A percentile compares a stretch with the other conserved stretches of the same genome.
Evolutionary conservation across 768 basidiomycete species (phyloP).

Genomic region (Hygrocybe punicea): DNA sequence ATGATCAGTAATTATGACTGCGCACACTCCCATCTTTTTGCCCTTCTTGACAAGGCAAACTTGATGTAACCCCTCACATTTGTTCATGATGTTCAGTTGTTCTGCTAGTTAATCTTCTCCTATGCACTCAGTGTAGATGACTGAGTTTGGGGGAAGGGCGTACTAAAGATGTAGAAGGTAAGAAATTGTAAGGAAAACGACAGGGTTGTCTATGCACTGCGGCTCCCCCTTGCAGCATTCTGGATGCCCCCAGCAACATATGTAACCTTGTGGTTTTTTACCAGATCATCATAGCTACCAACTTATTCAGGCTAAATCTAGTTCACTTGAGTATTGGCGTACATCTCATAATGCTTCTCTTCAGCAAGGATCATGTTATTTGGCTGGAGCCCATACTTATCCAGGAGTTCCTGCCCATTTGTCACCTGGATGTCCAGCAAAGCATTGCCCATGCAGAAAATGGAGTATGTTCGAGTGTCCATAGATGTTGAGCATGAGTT

Average conservation of each 20-base stretch:
- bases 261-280: constrained; percentile 67
- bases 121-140: constrained; percentile 92
- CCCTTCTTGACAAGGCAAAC: constrained; percentile 87
- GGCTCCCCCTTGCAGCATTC: constrained; percentile 93
- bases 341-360: constrained; percentile 87
- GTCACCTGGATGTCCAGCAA: constrained; percentile 94
- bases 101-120: constrained; percentile 90
- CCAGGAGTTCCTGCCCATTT: constrained; percentile 76
- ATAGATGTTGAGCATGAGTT: too few species aligned
- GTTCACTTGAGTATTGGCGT: constrained; percentile 24
- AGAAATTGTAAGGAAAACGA: not conserved
- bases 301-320: not conserved
- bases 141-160: constrained; percentile 79
- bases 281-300: constrained; percentile 82
- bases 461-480: constrained; percentile 49
- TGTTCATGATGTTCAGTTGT: constrained; percentile 86
- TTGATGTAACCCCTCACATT: constrained; percentile 83
- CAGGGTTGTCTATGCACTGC: constrained; percentile 57
- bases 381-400: constrained; percentile 86
- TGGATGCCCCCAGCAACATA: constrained; percentile 98
- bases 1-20: constrained; percentile 91
- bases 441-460: constrained; percentile 95
- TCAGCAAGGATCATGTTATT: constrained; percentile 96
- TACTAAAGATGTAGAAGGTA: constrained; percentile 68
- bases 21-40: constrained; percentile 93